phyloP scores from a whole-genome alignment of 108 stramenopile genomes.

The Nitzschia putrida region DNA sequence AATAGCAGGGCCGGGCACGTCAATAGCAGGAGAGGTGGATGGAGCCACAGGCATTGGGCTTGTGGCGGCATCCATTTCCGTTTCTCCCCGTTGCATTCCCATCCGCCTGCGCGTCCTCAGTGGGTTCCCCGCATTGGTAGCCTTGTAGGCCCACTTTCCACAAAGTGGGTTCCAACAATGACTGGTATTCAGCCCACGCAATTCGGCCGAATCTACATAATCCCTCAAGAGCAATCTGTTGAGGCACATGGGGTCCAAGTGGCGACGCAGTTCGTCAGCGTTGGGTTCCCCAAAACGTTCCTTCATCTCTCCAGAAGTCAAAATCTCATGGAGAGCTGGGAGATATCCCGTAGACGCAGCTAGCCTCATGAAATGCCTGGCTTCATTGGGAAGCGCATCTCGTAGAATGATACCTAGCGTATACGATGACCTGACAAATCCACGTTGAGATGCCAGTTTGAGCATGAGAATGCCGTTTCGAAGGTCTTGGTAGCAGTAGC shows the following conservation, averaged over 20 bases:
- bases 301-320: conserved; percentile 70
- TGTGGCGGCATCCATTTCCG: no score
- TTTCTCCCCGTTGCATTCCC: neutral
- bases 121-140: conserved; percentile 24
- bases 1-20: neutral
- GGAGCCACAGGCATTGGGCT: no score
- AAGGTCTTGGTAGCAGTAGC: conserved; percentile 80
- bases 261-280: conserved; percentile 55
- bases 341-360: conserved; percentile 59
- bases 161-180: conserved; percentile 91
- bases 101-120: conserved; percentile 36
- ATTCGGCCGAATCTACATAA: conserved; percentile 59
- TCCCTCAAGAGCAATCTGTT: conserved; percentile 65
- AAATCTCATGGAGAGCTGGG: conserved; percentile 76
- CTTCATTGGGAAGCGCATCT: conserved; percentile 60
- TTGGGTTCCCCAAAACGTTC: conserved; percentile 70
- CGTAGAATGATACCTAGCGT: conserved; percentile 77
- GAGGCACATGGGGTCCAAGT: conserved; percentile 74
- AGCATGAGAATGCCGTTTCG: conserved; percentile 65
- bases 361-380: conserved; percentile 52
- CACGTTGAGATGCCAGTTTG: conserved; percentile 52
- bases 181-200: conserved; percentile 64
- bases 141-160: conserved; percentile 86
- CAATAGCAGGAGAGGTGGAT: neutral
- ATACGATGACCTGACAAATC: conserved; percentile 70